A percentile compares a stretch with the other conserved stretches of the same genome.
phyloP scores from a whole-genome alignment of 2,329 filamentous ascomycete species.

The Colletotrichum simmondsii region DNA sequence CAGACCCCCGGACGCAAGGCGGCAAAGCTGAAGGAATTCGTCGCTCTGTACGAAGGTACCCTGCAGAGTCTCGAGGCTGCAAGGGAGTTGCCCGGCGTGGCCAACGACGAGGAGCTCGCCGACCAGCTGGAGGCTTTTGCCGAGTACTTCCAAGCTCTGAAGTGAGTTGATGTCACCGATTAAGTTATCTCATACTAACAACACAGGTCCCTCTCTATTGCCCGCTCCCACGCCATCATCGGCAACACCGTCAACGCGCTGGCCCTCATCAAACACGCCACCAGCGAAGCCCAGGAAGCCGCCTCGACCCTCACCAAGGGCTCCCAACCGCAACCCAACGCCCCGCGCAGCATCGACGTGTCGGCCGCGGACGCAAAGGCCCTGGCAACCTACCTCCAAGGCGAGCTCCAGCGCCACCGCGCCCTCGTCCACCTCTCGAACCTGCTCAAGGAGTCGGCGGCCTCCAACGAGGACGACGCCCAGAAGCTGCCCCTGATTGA shows the following conservation, averaged over 20 bases:
- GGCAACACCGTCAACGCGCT: constrained; percentile 81
- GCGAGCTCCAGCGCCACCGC: constrained; percentile 82
- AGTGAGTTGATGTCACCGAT: constrained; percentile 61
- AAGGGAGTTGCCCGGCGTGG: constrained; percentile 89
- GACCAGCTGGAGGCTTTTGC: constrained; percentile 81
- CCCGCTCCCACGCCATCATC: constrained; percentile 82
- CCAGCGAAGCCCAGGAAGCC: constrained; percentile 68
- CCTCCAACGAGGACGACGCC: constrained; percentile 54
- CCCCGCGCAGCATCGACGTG: constrained; percentile 76
- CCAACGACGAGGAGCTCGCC: constrained; percentile 81
- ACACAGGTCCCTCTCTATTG: constrained; percentile 82
- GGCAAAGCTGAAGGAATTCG: constrained; percentile 83
- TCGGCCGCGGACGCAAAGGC: constrained; percentile 65
- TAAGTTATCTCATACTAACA: constrained; percentile 31
- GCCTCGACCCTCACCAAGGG: constrained; percentile 52
- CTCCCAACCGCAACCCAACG: constrained; percentile 40
- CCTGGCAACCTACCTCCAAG: constrained; percentile 71
- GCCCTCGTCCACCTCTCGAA: constrained; percentile 87
- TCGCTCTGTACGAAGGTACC: constrained; percentile 90
- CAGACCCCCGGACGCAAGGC: constrained; percentile 81
- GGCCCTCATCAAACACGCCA: constrained; percentile 82
- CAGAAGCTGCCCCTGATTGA: constrained; percentile 74
- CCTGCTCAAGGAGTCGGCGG: constrained; percentile 58
- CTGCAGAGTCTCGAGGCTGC: constrained; percentile 91
- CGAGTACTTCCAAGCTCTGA: constrained; percentile 88